Conservation (phyloP, 352 stramenopile species). For the Globisporangium heterothallicum region DNA sequence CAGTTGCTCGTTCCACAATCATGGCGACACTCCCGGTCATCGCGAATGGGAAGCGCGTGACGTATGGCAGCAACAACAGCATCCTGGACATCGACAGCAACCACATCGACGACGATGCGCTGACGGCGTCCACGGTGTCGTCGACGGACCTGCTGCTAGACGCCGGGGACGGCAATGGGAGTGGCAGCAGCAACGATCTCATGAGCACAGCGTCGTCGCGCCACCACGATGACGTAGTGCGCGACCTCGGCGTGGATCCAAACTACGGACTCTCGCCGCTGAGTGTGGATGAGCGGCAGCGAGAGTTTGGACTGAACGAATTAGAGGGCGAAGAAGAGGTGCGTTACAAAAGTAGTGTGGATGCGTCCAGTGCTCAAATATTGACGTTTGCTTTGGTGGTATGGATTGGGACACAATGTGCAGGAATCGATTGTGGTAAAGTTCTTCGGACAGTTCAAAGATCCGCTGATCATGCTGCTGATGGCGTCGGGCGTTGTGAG, state of each 20-base stretch:
- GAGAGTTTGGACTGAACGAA: slow-evolving; percentile 68
- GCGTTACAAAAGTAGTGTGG: neutral
- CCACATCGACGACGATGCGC: slow-evolving; percentile 7
- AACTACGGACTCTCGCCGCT: slow-evolving; percentile 54
- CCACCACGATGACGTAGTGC: slow-evolving; percentile 50
- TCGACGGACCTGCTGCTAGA: slow-evolving; percentile 5
- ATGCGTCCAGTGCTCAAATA: too few relatives aligned
- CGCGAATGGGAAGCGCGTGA: slow-evolving; percentile 5
- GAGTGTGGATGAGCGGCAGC: slow-evolving; percentile 52
- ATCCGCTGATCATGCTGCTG: slow-evolving; percentile 96
- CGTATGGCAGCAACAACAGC: slow-evolving; percentile 6
- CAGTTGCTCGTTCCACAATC: too few relatives aligned
- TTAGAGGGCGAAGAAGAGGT: slow-evolving; percentile 62
- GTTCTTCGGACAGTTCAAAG: slow-evolving; percentile 94
- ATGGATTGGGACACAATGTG: too few relatives aligned
- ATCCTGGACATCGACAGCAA: slow-evolving; percentile 10
- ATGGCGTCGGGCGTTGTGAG: slow-evolving; percentile 90
- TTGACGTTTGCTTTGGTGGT: too few relatives aligned
- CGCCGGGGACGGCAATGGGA: neutral
- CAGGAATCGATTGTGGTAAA: slow-evolving; percentile 85
- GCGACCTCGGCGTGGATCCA: slow-evolving; percentile 58
- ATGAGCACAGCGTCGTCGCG: slow-evolving; percentile 29
- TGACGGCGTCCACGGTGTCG: slow-evolving; percentile 14
- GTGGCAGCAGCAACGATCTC: neutral
- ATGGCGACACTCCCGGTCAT: slow-evolving; percentile 15